Evolutionary conservation across 129 eudicot genomes (phyloP), one percentile per base, ranked within the genome.

Genomic region (Flaveria linearis): DNA sequence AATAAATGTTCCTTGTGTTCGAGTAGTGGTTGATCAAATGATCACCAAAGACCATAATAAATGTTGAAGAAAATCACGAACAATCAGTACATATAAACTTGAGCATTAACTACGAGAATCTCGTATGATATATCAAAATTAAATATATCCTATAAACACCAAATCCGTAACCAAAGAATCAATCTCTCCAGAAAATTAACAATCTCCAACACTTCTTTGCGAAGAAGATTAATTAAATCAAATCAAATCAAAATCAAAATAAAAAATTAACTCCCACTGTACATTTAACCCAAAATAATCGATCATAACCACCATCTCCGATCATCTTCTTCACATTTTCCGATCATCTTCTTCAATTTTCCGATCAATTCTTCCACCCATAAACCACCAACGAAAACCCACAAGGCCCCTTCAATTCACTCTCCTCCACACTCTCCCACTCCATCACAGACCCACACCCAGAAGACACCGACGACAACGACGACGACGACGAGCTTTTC

Each of bases 341-440:
- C 55, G 16, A 50, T 5, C 17, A 6, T 15, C 20, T 55, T 52
- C 25, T 10, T 60, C 20, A 49, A 8, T 45, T 45, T 9, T 45
- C 49, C 53, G 16, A 49, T 49, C 80, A 90, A 55, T 70, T 84
- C 81, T 89, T 91, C 97, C 97, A 91, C 67, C 96, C 97, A 74
- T 91, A 89, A 53, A 91, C 88, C 13, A 87, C 64, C 75, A 91
- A 81, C n/a, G 97, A 91, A 71, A 91, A 91, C 0, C 92, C 97
- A 17, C 86, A 72, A 26, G 90, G 90, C 2, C 84, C 87, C 74
- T 87, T 89, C 4, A 89, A 45, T 45, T 89, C 91, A 78, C 84
- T 87, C 77, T 91, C 97, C 64, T 89, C 96, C 15, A 84, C 82
- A 23, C 95, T 89, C 9, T 83, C 97, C 97, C 97, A 91, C 22